Evolutionary conservation across 371 early-diverging fungal genomes (phyloP).

Genomic region (Mycotypha africana): DNA sequence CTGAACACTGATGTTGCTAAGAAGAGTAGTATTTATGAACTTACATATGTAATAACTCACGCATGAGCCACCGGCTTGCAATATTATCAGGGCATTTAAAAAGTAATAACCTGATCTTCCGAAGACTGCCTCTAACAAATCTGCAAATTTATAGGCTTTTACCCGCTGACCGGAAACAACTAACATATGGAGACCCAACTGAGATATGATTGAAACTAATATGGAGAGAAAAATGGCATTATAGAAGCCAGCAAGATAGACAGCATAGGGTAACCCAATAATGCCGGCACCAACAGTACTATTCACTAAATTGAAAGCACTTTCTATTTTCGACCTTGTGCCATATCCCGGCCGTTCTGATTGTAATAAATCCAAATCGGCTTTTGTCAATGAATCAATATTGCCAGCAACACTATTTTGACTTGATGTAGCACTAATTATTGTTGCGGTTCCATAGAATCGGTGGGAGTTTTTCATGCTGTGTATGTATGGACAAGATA

Average conservation of each 20-base stretch:
- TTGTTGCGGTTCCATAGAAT: too few species aligned
- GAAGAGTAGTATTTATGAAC: background rate
- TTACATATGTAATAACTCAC: constrained; percentile 51
- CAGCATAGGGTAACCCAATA: constrained; percentile 52
- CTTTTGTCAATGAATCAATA: constrained; percentile 9
- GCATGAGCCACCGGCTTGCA: constrained; percentile 45
- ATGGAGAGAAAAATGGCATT: constrained; percentile 44
- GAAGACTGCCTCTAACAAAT: constrained; percentile 46
- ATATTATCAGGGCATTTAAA: constrained; percentile 43
- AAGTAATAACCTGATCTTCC: constrained; percentile 44
- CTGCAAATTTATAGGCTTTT: constrained; percentile 44
- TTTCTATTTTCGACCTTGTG: constrained; percentile 27
- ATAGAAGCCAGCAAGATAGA: constrained; percentile 50
- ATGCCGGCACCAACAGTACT: constrained; percentile 60
- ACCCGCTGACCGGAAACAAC: constrained; percentile 41
- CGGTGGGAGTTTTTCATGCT: too few species aligned
- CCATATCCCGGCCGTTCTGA: constrained; percentile 36
- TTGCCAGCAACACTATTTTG: too few species aligned
- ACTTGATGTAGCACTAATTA: too few species aligned
- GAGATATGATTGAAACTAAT: constrained; percentile 38
- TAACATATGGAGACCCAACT: constrained; percentile 39
- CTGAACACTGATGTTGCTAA: too few species aligned
- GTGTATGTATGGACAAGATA: too few species aligned
- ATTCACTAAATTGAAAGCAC: constrained; percentile 52
- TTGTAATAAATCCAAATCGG: constrained; percentile 27